phyloP scores from a whole-genome alignment of 164 flowering plant genomes.

The Macadamia integrifolia region DNA sequence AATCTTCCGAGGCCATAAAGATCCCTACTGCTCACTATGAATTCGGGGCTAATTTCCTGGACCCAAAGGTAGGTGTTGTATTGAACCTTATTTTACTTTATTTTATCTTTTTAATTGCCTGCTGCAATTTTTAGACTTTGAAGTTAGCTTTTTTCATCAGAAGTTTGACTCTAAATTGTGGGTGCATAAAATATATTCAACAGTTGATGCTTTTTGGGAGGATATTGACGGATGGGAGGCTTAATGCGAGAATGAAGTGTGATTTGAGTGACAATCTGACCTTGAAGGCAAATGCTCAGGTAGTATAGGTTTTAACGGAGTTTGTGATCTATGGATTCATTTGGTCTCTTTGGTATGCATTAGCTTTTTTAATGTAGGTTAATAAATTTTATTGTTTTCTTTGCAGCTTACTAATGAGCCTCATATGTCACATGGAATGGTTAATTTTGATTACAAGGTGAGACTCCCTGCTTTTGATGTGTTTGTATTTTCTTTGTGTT shows the following conservation, averaged over 20 bases:
- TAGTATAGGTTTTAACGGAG: constrained; percentile 14
- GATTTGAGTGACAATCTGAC: constrained; percentile 69
- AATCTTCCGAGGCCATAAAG: constrained; percentile 74
- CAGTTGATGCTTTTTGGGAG: constrained; percentile 93
- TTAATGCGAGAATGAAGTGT: constrained; percentile 70
- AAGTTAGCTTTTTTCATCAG: neutral
- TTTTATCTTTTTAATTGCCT: neutral
- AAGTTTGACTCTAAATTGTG: neutral
- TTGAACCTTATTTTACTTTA: neutral
- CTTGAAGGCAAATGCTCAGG: constrained; percentile 84
- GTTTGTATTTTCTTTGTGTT: neutral
- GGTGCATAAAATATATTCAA: constrained; percentile 1
- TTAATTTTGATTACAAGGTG: constrained; percentile 90
- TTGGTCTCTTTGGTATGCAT: neutral
- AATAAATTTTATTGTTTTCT: constrained; percentile 5
- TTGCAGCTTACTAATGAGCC: constrained; percentile 79
- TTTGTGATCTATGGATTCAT: neutral
- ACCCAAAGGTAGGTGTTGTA: constrained; percentile 61
- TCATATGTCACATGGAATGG: constrained; percentile 87
- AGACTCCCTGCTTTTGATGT: neutral
- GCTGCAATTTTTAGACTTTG: neutral
- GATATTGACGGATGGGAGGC: constrained; percentile 75
- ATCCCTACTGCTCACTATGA: constrained; percentile 86
- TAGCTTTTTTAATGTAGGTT: neutral
- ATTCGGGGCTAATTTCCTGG: constrained; percentile 89